Conservation (phyloP, 257 asterid species). For the Capsicum pubescens region DNA sequence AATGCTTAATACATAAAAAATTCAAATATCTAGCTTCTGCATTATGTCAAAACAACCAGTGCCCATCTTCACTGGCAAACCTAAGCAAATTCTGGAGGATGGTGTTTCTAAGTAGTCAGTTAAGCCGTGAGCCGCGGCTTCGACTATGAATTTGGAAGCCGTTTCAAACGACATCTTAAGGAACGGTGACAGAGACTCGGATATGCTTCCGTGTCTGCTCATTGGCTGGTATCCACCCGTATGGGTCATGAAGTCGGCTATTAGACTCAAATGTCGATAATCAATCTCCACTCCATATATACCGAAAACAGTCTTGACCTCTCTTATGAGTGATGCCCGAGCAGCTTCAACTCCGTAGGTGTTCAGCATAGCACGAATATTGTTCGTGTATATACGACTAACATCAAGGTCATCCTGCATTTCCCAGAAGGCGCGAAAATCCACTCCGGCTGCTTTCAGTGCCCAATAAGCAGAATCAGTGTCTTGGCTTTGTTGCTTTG, state of each 20-base stretch:
- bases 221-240: conserved; percentile 81
- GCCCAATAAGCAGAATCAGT: conserved; percentile 63
- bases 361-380: conserved; percentile 62
- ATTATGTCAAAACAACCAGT: conserved; percentile 87
- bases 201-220: conserved; percentile 87
- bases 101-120: conserved; percentile 77
- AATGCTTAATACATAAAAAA: not conserved
- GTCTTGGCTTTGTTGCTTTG: conserved; percentile 39
- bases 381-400: conserved; percentile 73
- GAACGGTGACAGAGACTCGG: conserved; percentile 75
- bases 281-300: conserved; percentile 91
- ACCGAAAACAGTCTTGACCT: conserved; percentile 82
- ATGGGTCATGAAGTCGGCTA: conserved; percentile 90
- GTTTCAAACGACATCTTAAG: conserved; percentile 93
- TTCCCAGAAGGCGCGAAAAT: conserved; percentile 76
- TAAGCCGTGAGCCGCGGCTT: conserved; percentile 72
- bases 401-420: conserved; percentile 75
- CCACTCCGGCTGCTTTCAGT: conserved; percentile 80
- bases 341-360: conserved; percentile 97
- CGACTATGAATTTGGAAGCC: conserved; percentile 85
- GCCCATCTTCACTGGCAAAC: conserved; percentile 92
- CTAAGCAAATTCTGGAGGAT: conserved; percentile 78
- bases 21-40: conserved; percentile 61
- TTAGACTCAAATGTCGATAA: conserved; percentile 80
- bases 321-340: conserved; percentile 74